These are phyloP conservation scores for Cryptococcus deneoformans DNA, from an alignment of 1,284 basidiomycete species.

Conservation along the genomic window DNA sequence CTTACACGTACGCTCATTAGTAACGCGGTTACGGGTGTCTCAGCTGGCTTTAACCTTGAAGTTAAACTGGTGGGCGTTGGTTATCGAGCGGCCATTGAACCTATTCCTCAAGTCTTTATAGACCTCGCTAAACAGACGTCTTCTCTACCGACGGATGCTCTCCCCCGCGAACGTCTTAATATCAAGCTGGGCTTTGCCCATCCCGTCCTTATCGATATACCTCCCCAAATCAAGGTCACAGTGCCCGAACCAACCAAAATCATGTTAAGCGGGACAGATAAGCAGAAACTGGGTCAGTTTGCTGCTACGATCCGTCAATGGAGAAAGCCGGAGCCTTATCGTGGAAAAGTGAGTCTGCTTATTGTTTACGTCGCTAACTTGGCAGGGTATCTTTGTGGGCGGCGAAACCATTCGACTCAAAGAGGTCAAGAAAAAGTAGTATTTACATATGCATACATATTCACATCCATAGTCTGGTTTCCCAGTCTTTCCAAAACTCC, in stretches of 20 bases:
- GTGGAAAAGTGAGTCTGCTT: slow-evolving; percentile 73
- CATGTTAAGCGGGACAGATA: slow-evolving; percentile 54
- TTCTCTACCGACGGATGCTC: slow-evolving; percentile 21
- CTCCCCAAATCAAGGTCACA: slow-evolving; percentile 66
- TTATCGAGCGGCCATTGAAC: slow-evolving; percentile 83
- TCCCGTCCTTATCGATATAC: slow-evolving; percentile 77
- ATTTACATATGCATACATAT: slow-evolving; percentile 16
- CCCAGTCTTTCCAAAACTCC: slow-evolving; percentile 31
- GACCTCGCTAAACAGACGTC: slow-evolving; percentile 34
- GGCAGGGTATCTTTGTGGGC: slow-evolving; percentile 85
- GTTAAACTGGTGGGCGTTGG: slow-evolving; percentile 93
- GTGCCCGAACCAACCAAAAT: slow-evolving; percentile 55
- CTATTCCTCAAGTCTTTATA: slow-evolving; percentile 60
- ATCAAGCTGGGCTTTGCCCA: slow-evolving; percentile 93
- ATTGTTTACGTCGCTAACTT: not conserved
- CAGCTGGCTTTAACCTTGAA: slow-evolving; percentile 77
- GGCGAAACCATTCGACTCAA: slow-evolving; percentile 86
- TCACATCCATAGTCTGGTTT: slow-evolving; percentile 8
- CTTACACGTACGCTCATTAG: slow-evolving; percentile 81
- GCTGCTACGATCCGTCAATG: slow-evolving; percentile 79
- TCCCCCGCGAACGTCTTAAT: slow-evolving; percentile 55
- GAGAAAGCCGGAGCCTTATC: slow-evolving; percentile 94
- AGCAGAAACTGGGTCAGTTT: slow-evolving; percentile 72
- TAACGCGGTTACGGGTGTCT: slow-evolving; percentile 89
- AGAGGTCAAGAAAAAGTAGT: slow-evolving; percentile 92